Evolutionary conservation across 2,329 filamentous ascomycete species (phyloP).

Genomic region (Pseudogymnoascus sp.): DNA sequence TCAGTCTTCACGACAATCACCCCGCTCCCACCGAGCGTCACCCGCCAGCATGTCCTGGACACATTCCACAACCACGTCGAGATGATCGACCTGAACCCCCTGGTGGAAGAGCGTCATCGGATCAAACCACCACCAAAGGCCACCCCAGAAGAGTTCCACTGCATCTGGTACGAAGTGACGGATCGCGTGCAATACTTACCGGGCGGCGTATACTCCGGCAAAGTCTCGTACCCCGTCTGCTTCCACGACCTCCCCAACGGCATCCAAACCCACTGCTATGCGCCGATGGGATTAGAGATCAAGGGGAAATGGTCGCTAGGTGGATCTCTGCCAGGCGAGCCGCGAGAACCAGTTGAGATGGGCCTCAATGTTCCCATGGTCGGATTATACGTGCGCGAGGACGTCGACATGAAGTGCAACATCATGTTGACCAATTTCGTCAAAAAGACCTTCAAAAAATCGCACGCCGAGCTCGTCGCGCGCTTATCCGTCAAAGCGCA

Average conservation of each 20-base stretch:
- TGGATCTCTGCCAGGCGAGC: conserved; percentile 66
- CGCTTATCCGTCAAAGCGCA: conserved; percentile 49
- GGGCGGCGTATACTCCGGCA: conserved; percentile 53
- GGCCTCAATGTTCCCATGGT: conserved; percentile 58
- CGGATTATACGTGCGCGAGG: conserved; percentile 77
- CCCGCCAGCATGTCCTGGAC: conserved; percentile 62
- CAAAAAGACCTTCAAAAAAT: conserved; percentile 73
- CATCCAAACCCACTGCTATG: conserved; percentile 76
- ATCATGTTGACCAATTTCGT: conserved; percentile 70
- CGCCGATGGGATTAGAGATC: conserved; percentile 74
- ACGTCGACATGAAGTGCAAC: conserved; percentile 77
- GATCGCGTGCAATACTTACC: conserved; percentile 73
- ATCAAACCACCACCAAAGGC: conserved; percentile 63
- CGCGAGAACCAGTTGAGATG: conserved; percentile 56
- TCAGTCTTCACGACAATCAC: conserved; percentile 72
- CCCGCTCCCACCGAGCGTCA: conserved; percentile 62
- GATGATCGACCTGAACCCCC: conserved; percentile 85
- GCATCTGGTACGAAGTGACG: conserved; percentile 71
- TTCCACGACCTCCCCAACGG: conserved; percentile 70
- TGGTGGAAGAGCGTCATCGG: conserved; percentile 65
- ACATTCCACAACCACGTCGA: conserved; percentile 71
- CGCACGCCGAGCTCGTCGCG: conserved; percentile 65
- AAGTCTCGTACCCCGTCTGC: conserved; percentile 71
- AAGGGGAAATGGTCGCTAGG: conserved; percentile 71
- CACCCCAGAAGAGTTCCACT: conserved; percentile 62